These are phyloP conservation scores for Fusarium abutilonis DNA, from an alignment of 2,329 filamentous ascomycete species.

Conservation along the genomic window DNA sequence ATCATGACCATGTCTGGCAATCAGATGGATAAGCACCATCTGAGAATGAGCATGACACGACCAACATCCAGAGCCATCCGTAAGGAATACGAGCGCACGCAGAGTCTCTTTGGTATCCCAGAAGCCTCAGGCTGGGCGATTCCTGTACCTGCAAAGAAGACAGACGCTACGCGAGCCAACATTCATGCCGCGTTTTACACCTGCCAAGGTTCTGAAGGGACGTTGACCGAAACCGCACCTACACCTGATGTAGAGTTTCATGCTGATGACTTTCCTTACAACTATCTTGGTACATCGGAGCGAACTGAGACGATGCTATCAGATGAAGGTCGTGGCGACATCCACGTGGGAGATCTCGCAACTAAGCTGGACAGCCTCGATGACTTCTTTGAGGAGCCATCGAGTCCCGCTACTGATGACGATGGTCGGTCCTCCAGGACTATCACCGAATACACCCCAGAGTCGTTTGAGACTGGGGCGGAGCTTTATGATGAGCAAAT, in stretches of 20 bases:
- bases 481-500: slow-evolving; percentile 94
- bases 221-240: slow-evolving; percentile 67
- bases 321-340: slow-evolving; percentile 77
- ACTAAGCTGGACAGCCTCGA: slow-evolving; percentile 81
- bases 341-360: slow-evolving; percentile 79
- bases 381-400: slow-evolving; percentile 81
- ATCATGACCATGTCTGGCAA: slow-evolving; percentile 95
- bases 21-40: slow-evolving; percentile 91
- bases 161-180: slow-evolving; percentile 84
- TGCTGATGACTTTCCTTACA: slow-evolving; percentile 84
- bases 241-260: slow-evolving; percentile 94
- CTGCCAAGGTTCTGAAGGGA: slow-evolving; percentile 75
- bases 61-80: slow-evolving; percentile 84
- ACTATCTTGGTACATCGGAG: slow-evolving; percentile 77
- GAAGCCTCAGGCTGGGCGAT: slow-evolving; percentile 97
- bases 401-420: slow-evolving; percentile 65
- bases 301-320: slow-evolving; percentile 93
- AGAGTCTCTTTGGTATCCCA: slow-evolving; percentile 95
- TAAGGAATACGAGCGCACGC: slow-evolving; percentile 93
- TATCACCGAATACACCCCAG: slow-evolving; percentile 71
- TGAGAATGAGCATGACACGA: slow-evolving; percentile 98
- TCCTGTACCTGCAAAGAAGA: slow-evolving; percentile 89
- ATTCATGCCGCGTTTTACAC: slow-evolving; percentile 97
- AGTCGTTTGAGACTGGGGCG: slow-evolving; percentile 77
- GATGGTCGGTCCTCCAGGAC: slow-evolving; percentile 71